Base-by-base conservation (phyloP, 176 grass and related monocot species). In the Oryza meridionalis region DNA sequence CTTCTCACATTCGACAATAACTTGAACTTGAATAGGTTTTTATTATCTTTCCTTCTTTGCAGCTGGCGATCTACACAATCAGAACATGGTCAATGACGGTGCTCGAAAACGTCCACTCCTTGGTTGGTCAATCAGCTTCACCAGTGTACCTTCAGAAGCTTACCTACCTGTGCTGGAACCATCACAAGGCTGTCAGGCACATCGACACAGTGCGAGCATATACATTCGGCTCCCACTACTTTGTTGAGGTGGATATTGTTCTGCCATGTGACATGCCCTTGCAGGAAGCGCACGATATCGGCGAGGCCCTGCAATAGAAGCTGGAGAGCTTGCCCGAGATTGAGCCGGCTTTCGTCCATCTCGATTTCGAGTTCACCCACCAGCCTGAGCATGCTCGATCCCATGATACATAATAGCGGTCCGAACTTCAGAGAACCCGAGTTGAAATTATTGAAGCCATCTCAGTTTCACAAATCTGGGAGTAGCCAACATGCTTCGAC, bases 131-230 rank as follows among this genome's bases (percentile, higher is more conserved):
- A 8, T 91, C 94, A 3, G 94, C 94, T 16, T 51, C 94, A 24
- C 94, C 94, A 1, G 90, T 91, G 45, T 96, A 84, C 24, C 86
- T 93, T 14, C 94, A 93, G 81, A 96, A 96, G 71, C 77, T 96
- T 26, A 96, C 94, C n/a, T 96, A 92, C 77, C 86, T 96, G n/a
- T 93, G 90, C 76, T 93, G 94, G 94, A 96, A 96, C 77, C 88
- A 96, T 35, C 84, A 96, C 72, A 89, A 89, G 62, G 86, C 90
- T 14, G 84, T 96, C 7, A 83, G 86, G 64, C 94, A 96, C 53
- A 91, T 93, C 33, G 94, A 96, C 81, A 93, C 88, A 0, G 90
- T 96, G 83, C 84, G 88, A 24, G 94, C 94, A 4, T 96, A 91
- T 81, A 96, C 94, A 16, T 96, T 96, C 46, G 91, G 91, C 55